A percentile compares a stretch with the other conserved stretches of the same genome.
phyloP scores from a whole-genome alignment of 768 basidiomycete species.

The Leccinum olivaceopallidum region DNA sequence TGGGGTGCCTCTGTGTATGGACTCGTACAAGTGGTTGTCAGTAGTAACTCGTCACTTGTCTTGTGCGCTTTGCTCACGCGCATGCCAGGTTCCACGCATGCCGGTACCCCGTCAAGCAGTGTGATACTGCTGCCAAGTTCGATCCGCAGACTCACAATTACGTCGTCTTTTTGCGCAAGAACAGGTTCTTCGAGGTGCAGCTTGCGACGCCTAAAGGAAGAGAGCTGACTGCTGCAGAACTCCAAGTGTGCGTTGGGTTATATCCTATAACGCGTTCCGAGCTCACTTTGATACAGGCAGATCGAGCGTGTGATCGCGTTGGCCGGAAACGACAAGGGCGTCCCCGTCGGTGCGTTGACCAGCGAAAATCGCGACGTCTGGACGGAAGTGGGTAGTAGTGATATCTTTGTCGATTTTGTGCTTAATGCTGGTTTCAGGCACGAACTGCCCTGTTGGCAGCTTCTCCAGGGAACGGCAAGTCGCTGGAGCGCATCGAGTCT shows the following conservation, averaged over 20 bases:
- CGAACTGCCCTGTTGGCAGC: constrained; percentile 63
- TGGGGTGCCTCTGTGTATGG: constrained; percentile 82
- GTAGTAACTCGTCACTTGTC: background rate
- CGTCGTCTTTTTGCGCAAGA: constrained; percentile 87
- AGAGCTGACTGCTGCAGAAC: constrained; percentile 75
- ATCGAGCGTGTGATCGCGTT: constrained; percentile 65
- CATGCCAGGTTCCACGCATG: constrained; percentile 79
- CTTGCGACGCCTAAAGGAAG: constrained; percentile 61
- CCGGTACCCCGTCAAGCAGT: constrained; percentile 82
- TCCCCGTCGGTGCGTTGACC: constrained; percentile 80
- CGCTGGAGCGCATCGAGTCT: constrained; percentile 81
- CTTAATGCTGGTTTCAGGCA: constrained; percentile 35
- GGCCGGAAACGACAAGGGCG: constrained; percentile 48
- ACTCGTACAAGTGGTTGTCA: constrained; percentile 87
- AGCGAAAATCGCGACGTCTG: constrained; percentile 89
- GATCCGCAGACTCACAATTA: constrained; percentile 76
- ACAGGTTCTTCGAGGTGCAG: constrained; percentile 85
- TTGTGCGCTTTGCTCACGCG: background rate
- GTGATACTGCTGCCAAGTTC: constrained; percentile 84
- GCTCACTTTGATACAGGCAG: constrained; percentile 43
- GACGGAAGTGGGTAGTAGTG: constrained; percentile 72
- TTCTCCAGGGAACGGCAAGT: constrained; percentile 61
- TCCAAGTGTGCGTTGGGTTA: constrained; percentile 59
- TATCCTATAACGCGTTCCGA: background rate
- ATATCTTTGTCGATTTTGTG: background rate